Conservation (phyloP, 257 asterid genomes). For the Verbascum thapsus region DNA sequence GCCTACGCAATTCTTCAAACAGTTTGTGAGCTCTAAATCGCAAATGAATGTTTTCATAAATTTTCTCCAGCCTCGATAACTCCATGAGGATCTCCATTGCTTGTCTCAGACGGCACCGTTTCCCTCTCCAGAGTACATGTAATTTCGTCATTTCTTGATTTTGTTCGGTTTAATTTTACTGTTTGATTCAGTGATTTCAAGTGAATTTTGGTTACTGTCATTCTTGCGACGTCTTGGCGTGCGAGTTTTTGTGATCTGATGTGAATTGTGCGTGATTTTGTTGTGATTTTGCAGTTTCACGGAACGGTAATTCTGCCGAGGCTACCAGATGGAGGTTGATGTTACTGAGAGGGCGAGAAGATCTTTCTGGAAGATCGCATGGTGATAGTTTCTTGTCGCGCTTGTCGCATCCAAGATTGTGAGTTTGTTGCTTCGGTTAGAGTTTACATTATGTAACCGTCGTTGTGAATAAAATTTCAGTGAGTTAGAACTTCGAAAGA, state of each 20-base stretch:
- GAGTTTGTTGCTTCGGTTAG: conserved; percentile 26
- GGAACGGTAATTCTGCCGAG: conserved; percentile 36
- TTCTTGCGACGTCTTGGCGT: not conserved
- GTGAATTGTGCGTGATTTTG: not conserved
- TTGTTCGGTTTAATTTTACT: no score
- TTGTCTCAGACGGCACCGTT: no score
- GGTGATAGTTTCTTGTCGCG: conserved; percentile 28
- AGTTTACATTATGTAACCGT: conserved; percentile 19
- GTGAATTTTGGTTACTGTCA: conserved; percentile 9
- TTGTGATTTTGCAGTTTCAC: conserved; percentile 34
- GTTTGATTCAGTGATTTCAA: no score
- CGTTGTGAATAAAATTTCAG: not conserved
- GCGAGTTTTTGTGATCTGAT: conserved; percentile 23
- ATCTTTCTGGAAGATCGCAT: conserved; percentile 34
- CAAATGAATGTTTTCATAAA: no score
- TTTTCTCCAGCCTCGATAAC: no score
- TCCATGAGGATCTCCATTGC: no score
- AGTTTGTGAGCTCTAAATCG: no score
- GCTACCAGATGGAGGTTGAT: conserved; percentile 40
- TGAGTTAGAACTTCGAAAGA: no score
- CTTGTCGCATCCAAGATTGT: conserved; percentile 40
- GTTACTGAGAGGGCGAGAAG: conserved; percentile 32
- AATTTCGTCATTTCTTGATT: no score
- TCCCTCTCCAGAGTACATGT: no score
- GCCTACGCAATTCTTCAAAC: no score